Evolutionary conservation across 495 filamentous ascomycete species (phyloP).

Genomic region (Echria macrotheca): DNA sequence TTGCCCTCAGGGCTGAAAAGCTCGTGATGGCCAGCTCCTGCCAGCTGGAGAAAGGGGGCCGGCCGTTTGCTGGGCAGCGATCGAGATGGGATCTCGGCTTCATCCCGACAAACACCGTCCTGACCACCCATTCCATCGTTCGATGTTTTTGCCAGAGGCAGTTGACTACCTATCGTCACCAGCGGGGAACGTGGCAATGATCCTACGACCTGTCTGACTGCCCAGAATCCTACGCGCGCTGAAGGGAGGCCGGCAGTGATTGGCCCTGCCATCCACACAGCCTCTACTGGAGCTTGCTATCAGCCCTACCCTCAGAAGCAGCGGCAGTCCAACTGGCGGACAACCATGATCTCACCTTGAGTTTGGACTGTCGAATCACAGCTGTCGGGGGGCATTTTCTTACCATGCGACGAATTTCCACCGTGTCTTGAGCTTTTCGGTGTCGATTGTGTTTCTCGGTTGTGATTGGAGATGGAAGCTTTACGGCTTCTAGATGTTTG

Average conservation of each 20-base stretch:
- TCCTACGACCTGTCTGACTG: no score
- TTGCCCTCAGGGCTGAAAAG: constrained; percentile 2
- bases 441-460: not conserved
- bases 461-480: not conserved
- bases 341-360: no score
- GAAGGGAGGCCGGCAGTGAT: not conserved
- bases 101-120: no score
- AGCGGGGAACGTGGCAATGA: not conserved
- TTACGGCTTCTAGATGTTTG: no score
- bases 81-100: not conserved
- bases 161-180: no score
- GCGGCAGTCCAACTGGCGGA: no score
- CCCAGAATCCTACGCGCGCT: constrained; percentile 1
- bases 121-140: no score
- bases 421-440: not conserved
- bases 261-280: no score
- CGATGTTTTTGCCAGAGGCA: no score
- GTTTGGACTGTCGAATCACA: not conserved
- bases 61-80: not conserved
- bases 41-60: not conserved
- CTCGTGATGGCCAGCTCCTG: no score
- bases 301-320: not conserved
- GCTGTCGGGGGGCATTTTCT: not conserved
- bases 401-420: not conserved
- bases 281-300: no score